Base-by-base conservation (phyloP, 805 yeast genomes). In the Brettanomyces nanus region DNA sequence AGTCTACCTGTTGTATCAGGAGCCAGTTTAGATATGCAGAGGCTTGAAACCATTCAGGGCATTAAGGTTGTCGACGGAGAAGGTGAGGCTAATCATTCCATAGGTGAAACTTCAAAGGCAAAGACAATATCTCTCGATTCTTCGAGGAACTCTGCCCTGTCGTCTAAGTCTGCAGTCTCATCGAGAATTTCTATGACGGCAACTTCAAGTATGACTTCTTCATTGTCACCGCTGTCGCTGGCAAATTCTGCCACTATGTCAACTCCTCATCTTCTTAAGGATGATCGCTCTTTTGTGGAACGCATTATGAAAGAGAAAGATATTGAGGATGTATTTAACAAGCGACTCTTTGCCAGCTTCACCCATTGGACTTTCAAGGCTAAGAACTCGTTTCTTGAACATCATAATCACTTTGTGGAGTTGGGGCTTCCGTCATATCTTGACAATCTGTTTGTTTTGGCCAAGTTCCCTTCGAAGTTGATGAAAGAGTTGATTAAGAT, bases 291-390 rank as follows among this genome's bases (percentile, higher is more conserved):
- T 0, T 75, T 89, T 49, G 95, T 92, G 2, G 97, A 89, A 52
- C 69, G 82, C 33, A 69, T 87, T 36, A 67, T 87, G 68, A 86
- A 85, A 49, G 90, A 82, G 52, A 81, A 80, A 46, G 87, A 80
- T 43, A 76, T 83, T 13, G 80, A 77, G 38, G 71, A 77, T 17
- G 71, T 85, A 5, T 85, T 89, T 58, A 72, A 75, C 36, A 75
- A 73, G 45, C 71, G 92, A 31, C 68, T 87, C 18, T 76, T 84
- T 48, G 62, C 66, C 2, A 79, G 82, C 1, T 65, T 85, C 23
- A 77, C 83, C 3, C 95, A 90, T 4, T 80, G 96, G 80, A 73
- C 86, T 51, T 71, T 75, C 39, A 85, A 87, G 52, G 80, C 94
- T 0, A 83, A 85, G 47, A 70, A 71, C n/a, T 75, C 90, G 2